A percentile compares a stretch with the other conserved stretches of the same genome.
Conservation (phyloP, 208 protist species). For the Leishmania guyanensis region DNA sequence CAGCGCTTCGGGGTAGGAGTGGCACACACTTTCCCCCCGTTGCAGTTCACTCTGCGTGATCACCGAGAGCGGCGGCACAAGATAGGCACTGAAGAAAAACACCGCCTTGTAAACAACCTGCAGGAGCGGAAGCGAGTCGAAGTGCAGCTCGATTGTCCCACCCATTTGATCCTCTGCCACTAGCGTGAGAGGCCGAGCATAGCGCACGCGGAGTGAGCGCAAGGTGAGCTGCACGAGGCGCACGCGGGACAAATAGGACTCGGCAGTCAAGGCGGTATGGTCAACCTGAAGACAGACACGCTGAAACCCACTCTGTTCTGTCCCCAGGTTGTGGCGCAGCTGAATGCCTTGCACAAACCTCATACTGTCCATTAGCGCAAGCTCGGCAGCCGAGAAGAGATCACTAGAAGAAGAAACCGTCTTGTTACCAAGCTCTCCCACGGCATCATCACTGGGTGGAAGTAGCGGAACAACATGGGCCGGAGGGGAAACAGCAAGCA, state of each 20-base stretch:
- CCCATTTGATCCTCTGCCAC: constrained; percentile 21
- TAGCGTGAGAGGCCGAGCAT: constrained; percentile 19
- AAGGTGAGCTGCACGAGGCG: constrained; percentile 28
- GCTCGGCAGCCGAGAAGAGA: constrained; percentile 29
- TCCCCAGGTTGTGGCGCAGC: constrained; percentile 23
- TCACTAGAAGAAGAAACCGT: not conserved
- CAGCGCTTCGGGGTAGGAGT: not conserved
- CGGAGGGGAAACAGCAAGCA: constrained; percentile 6
- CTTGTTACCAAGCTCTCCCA: not conserved
- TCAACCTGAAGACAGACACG: constrained; percentile 31
- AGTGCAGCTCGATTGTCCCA: constrained; percentile 17
- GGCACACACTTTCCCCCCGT: not conserved
- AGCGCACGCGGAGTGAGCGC: constrained; percentile 21
- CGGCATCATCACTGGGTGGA: constrained; percentile 2
- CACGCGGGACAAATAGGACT: constrained; percentile 21
- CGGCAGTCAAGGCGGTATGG: constrained; percentile 24
- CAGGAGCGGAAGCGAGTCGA: constrained; percentile 21
- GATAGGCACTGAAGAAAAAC: constrained; percentile 22
- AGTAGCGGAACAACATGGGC: constrained; percentile 15
- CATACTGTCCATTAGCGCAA: constrained; percentile 22
- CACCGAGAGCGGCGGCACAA: constrained; percentile 19
- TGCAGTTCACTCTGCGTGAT: constrained; percentile 15
- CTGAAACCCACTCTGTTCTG: not conserved
- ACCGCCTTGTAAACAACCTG: constrained; percentile 35
- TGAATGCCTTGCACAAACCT: constrained; percentile 21